Evolutionary conservation across 2,329 filamentous ascomycete species (phyloP).

Genomic region (Periconia digitata): DNA sequence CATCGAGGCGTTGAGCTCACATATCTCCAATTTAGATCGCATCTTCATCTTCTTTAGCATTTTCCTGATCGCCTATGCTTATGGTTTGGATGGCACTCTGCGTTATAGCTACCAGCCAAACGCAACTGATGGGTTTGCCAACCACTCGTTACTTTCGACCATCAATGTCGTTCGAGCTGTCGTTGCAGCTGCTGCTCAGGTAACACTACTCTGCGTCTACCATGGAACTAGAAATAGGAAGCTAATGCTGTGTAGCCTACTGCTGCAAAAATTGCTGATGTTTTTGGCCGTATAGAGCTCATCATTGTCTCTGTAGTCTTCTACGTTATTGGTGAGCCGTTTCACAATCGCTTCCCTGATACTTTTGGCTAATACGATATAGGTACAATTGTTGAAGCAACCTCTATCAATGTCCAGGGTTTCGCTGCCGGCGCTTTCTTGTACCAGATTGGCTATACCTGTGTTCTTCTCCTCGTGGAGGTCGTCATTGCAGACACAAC

Average conservation of each 20-base stretch:
- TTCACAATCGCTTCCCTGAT: no score
- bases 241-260: conserved; percentile 57
- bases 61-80: conserved; percentile 66
- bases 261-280: conserved; percentile 63
- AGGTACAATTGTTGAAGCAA: conserved; percentile 58
- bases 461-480: conserved; percentile 62
- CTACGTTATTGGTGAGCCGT: no score
- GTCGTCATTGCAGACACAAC: conserved; percentile 67
- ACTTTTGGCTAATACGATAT: no score
- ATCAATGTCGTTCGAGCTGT: conserved; percentile 61
- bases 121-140: conserved; percentile 55
- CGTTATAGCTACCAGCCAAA: conserved; percentile 45
- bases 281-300: conserved; percentile 64
- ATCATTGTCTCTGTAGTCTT: conserved; percentile 59
- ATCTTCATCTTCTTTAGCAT: conserved; percentile 61
- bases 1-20: conserved; percentile 58
- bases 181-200: conserved; percentile 59
- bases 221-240: no score
- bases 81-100: conserved; percentile 56
- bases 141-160: conserved; percentile 61
- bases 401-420: conserved; percentile 49
- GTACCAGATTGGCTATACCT: conserved; percentile 60
- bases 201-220: no score
- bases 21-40: conserved; percentile 57
- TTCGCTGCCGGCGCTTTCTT: conserved; percentile 53